Evolutionary conservation across 1,284 basidiomycete genomes (phyloP).

Genomic region (Volvariella volvacea): DNA sequence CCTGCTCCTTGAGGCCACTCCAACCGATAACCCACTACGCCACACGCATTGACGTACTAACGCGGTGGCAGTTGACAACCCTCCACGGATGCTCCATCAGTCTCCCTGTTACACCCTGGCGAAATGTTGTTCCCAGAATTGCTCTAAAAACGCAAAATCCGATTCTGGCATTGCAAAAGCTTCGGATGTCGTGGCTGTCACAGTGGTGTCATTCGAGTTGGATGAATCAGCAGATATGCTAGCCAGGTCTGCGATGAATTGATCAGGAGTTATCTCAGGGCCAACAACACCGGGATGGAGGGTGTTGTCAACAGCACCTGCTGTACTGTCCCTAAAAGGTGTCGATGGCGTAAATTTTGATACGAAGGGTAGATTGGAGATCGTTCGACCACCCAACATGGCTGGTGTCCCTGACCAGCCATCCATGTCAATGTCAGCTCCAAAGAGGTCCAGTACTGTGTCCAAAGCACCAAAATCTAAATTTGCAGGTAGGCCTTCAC

Average conservation of each 20-base stretch:
- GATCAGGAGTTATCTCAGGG: too few relatives aligned
- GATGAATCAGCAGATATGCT: neutral
- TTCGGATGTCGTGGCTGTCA: neutral
- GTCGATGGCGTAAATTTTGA: conserved; percentile 11
- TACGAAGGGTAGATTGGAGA: conserved; percentile 18
- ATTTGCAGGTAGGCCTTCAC: neutral
- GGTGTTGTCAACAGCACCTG: too few relatives aligned
- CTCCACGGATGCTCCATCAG: too few relatives aligned
- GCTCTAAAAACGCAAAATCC: conserved; percentile 13
- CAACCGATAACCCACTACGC: too few relatives aligned
- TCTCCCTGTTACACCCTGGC: conserved; percentile 3
- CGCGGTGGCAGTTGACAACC: too few relatives aligned
- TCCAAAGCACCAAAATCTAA: neutral
- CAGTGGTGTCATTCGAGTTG: conserved; percentile 6
- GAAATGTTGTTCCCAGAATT: conserved; percentile 16
- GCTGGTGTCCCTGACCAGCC: conserved; percentile 15
- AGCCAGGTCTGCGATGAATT: too few relatives aligned
- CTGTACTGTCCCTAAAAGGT: neutral
- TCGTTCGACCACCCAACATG: conserved; percentile 19
- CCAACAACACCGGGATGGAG: too few relatives aligned
- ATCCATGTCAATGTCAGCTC: neutral
- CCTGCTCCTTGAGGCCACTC: too few relatives aligned
- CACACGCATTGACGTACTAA: too few relatives aligned
- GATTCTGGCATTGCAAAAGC: conserved; percentile 10
- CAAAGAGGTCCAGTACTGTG: neutral